Conservation (phyloP, 75 land plant species). For the Pinus albicaulis region DNA sequence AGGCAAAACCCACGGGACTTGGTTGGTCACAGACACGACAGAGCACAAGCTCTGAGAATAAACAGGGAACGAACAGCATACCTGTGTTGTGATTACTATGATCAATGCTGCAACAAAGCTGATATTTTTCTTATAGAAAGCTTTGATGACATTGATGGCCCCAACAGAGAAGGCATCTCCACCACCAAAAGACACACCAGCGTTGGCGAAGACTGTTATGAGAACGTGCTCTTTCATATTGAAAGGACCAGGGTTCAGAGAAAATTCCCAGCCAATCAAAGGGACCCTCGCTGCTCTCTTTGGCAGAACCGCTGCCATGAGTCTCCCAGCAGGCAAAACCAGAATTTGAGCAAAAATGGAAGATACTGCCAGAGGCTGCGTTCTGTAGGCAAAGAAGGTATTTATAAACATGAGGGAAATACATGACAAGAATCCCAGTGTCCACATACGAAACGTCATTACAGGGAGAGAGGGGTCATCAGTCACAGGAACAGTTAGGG, state of each 20-base stretch:
- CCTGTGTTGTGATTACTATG: slow-evolving; percentile 32
- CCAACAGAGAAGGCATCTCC: slow-evolving; percentile 39
- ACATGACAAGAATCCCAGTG: slow-evolving; percentile 53
- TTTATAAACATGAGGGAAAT: slow-evolving; percentile 58
- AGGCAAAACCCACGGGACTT: too few relatives aligned
- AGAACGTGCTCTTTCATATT: slow-evolving; percentile 49
- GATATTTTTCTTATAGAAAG: slow-evolving; percentile 24
- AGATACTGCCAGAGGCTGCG: slow-evolving; percentile 61
- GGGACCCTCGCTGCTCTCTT: slow-evolving; percentile 5
- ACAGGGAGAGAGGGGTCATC: slow-evolving; percentile 63
- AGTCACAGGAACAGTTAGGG: slow-evolving; percentile 53
- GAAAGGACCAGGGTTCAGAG: slow-evolving; percentile 42
- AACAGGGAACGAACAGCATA: slow-evolving; percentile 5
- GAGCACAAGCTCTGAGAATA: neutral
- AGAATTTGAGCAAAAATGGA: slow-evolving; percentile 55
- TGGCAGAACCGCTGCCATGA: slow-evolving; percentile 60
- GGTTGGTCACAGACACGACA: neutral
- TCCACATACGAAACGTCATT: slow-evolving; percentile 65
- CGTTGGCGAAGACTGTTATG: slow-evolving; percentile 42
- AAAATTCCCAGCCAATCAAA: slow-evolving; percentile 10
- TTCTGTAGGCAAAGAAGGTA: slow-evolving; percentile 67
- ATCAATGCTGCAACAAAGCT: slow-evolving; percentile 16
- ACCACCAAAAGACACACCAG: slow-evolving; percentile 11
- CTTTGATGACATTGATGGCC: slow-evolving; percentile 24
- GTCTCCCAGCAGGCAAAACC: slow-evolving; percentile 45